phyloP scores from a whole-genome alignment of 176 grass and related monocot genomes.

The Avena eriantha region DNA sequence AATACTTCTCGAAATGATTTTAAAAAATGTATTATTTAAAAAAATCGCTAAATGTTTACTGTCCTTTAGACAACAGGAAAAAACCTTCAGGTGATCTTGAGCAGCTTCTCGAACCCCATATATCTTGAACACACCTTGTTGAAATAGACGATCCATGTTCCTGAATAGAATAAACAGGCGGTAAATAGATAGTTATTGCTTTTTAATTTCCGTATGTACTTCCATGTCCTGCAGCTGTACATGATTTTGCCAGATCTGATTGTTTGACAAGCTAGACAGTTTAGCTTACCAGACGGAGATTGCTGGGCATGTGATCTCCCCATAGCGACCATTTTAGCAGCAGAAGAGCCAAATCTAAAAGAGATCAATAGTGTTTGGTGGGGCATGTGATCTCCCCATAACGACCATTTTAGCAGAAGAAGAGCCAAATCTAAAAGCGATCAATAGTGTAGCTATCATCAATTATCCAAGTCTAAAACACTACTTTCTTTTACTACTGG shows the following conservation, averaged over 20 bases:
- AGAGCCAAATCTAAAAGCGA: conserved; percentile 26
- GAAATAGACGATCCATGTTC: too few relatives aligned
- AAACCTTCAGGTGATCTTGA: not conserved
- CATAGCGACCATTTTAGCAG: not conserved
- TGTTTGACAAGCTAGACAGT: conserved; percentile 8
- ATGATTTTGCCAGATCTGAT: conserved; percentile 30
- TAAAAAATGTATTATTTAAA: too few relatives aligned
- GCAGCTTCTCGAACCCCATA: not conserved
- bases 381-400: conserved; percentile 31
- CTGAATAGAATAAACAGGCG: too few relatives aligned
- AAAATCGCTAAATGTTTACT: not conserved
- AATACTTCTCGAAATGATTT: too few relatives aligned
- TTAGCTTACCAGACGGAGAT: not conserved
- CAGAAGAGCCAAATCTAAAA: conserved; percentile 29
- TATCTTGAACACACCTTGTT: too few relatives aligned
- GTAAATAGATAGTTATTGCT: not conserved
- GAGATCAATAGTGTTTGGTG: not conserved
- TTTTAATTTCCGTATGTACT: conserved; percentile 13
- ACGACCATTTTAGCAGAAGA: not conserved
- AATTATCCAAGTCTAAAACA: conserved; percentile 9
- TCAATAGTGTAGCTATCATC: conserved; percentile 28
- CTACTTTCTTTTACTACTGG: conserved; percentile 14
- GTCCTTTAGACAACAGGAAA: not conserved
- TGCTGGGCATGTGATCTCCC: conserved; percentile 28
- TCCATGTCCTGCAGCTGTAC: conserved; percentile 6